Base-by-base conservation (phyloP, 2,329 filamentous ascomycete species). In the Dactylellina haptotyla region DNA sequence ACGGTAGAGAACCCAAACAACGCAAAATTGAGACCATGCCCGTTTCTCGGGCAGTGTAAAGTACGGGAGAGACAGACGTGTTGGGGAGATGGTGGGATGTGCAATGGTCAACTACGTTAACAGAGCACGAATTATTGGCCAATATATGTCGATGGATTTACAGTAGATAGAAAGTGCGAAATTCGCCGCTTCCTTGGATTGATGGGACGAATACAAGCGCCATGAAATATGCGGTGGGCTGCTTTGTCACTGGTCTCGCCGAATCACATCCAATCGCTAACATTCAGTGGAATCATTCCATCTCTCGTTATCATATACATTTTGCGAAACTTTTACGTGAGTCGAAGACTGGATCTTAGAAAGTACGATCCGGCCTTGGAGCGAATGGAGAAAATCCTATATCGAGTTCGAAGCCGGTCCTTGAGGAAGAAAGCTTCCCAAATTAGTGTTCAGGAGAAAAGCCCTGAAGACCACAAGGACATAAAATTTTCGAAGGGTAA, bases 221-320 rank as follows among this genome's bases (percentile, higher is more conserved):
- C 43, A 48, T 5, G n/a, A 48, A 30, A 2, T 2, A 53, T 53
- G 48, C 5, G 18, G 6, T 14, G 23, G 37, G 8, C 12, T 43
- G 18, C 23, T 14, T 30, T 30, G 23, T 57, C 53, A 41, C 30
- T 57, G 14, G 23, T 43, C 6, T 37, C 14, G 6, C 51, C n/a
- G 9, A 37, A 45, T 41, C 37, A 20, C 39, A 43, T 25, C 39
- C 59, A 37, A 37, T 54, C 59, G 4, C 12, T 37, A 9, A 43
- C 41, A 14, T 16, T 54, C 18, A 59, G 61, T 5, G 48, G 18
- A 30, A 45, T 72, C 34, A 23, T 32, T 20, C 8, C 59, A 3
- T 64, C 67, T n/a, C 59, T 61, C 51, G 25, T 65, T 72, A 65
- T 65, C 1, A n/a, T 72, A 6, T 59, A 65, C 20, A 56, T 72